phyloP scores from a whole-genome alignment of 768 basidiomycete genomes.

The Lactarius sp. region DNA sequence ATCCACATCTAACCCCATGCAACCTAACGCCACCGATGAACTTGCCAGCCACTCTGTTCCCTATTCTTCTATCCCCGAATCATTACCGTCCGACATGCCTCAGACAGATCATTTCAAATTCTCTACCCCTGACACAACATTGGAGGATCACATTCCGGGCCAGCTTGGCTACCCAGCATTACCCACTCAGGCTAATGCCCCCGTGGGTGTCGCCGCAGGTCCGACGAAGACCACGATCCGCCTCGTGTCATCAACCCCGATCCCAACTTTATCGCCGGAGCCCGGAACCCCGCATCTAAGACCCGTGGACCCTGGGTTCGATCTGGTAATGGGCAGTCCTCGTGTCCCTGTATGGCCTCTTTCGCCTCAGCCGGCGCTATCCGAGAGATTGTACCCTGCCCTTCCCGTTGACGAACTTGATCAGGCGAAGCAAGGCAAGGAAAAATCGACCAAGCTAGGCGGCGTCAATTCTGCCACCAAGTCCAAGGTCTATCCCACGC shows the following conservation, averaged over 20 bases:
- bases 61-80: slow-evolving; percentile 24
- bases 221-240: slow-evolving; percentile 40
- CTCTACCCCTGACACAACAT: slow-evolving; percentile 33
- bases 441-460: slow-evolving; percentile 39
- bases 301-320: slow-evolving; percentile 63
- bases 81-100: slow-evolving; percentile 30
- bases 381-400: slow-evolving; percentile 38
- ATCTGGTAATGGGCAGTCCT: slow-evolving; percentile 59
- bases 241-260: slow-evolving; percentile 34
- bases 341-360: slow-evolving; percentile 39
- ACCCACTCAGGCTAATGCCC: slow-evolving; percentile 57
- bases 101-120: slow-evolving; percentile 49
- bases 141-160: slow-evolving; percentile 51
- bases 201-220: slow-evolving; percentile 49
- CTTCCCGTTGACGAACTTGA: slow-evolving; percentile 34
- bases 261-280: slow-evolving; percentile 10
- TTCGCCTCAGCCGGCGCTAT: slow-evolving; percentile 31
- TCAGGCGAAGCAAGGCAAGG: slow-evolving; percentile 28
- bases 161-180: slow-evolving; percentile 51
- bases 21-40: slow-evolving; percentile 27
- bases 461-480: slow-evolving; percentile 30
- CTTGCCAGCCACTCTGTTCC: slow-evolving; percentile 21
- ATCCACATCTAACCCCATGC: slow-evolving; percentile 34
- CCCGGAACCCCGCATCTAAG: slow-evolving; percentile 57
- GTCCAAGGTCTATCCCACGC: slow-evolving; percentile 31